Evolutionary conservation across 768 basidiomycete species (phyloP), one percentile per base, ranked within the genome.

Genomic region (Boletus vinaceobasis): DNA sequence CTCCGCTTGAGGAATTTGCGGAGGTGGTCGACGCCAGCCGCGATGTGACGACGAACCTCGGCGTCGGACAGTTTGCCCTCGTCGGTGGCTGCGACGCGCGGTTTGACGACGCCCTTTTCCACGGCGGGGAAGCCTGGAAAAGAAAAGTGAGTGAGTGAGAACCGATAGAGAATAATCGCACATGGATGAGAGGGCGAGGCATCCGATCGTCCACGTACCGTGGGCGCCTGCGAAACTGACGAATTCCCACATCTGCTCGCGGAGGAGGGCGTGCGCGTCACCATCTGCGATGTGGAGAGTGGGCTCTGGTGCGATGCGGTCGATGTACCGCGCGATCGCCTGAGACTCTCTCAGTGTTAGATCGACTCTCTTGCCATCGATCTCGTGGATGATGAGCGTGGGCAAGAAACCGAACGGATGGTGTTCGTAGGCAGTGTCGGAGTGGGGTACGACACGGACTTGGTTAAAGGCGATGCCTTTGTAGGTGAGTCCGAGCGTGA

Each of bases 191-290:
- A 31, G 2, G 5, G 14, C 33, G 19, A 7, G 26, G 29, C 3
- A 43, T 33, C 37, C 13, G 43, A 51, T 23, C 5, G 40, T 46
- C 23, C 5, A 43, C 60, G 0, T n/a, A 71, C 68, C 68, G 9
- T 71, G 45, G 13, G 60, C 54, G 2, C 60, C 60, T 0, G 56
- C 63, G 11, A 69, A 59, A 9, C 62, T 64, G 43, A 63, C 71
- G 17, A 71, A 72, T 32, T 71, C 69, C 71, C 71, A 71, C 71
- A 71, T 54, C 35, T 69, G 68, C 48, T 71, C 69, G 0, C 48
- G 35, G 55, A 71, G 53, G 45, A 67, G 0, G 17, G 61, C 47
- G 15, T 58, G 59, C 6, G 57, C 66, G 0, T 69, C 60, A 0
- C 65, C 71, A 1, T 61, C 43, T 0, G 17, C 50, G 43, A 71